Evolutionary conservation across 805 yeast genomes (phyloP), one percentile per base, ranked within the genome.

Genomic region (Candida glaebosa): DNA sequence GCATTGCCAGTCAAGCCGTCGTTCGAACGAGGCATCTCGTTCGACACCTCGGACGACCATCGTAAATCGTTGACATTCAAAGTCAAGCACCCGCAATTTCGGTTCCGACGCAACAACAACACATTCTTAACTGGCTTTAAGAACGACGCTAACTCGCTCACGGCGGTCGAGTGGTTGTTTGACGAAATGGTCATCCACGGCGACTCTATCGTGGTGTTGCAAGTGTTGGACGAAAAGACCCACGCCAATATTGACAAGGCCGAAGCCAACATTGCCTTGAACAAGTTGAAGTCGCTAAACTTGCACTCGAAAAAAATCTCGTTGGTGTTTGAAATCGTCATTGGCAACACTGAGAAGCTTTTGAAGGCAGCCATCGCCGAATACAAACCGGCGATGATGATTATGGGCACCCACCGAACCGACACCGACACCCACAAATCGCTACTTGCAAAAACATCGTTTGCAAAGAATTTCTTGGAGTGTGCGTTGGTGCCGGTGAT

Each of bases 401-500:
- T 64, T 24, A 65, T 70, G 18, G 75, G 75, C 2, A 64, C 71
- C 7, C 69, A 65, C 43, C 65, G 63, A 37, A 55, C 56, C 17
- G 63, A 54, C 10, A 53, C 55, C 37, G 44, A 38, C 16, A 39
- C 32, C 8, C 48, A 48, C 38, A 38, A 40, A 44, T 49, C 58
- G 10, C 53, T 69, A 31, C 54, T 67, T 34, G 49, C 63, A 18
- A 66, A 63, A 40, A 44, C 67, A 2, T 61, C 72, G 4, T 51
- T 67, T 26, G 63, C 71, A 15, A 65, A 67, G 48, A 62, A 66
- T 44, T 69, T 69, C 38, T 52, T 69, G 33, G 69, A 69, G 50
- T 69, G 62, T 49, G 73, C 74, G 1, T 54, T 67, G 43, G 73
- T 69, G 2, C 75, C 75, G 7, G 74, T 69, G 22, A 67, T 69